Conservation (phyloP, 2,329 filamentous ascomycete genomes). For the Fonsecaea pugnacius region DNA sequence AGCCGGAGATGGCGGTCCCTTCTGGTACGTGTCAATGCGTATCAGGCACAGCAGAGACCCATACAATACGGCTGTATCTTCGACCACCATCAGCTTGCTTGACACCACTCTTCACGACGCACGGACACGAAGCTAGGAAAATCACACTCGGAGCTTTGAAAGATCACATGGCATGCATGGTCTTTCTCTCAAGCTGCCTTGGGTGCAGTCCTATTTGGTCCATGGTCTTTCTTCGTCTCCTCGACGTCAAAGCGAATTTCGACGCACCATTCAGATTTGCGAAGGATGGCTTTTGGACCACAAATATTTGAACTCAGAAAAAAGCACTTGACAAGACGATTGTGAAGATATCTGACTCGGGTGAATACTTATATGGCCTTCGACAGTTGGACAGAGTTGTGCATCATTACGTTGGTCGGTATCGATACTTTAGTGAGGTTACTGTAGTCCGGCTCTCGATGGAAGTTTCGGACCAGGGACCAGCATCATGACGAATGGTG, state of each 20-base stretch:
- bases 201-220: background rate
- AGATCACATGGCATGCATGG: constrained; percentile 50
- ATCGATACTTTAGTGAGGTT: background rate
- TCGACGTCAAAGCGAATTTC: background rate
- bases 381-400: background rate
- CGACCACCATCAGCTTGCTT: constrained; percentile 13
- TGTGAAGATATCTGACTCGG: background rate
- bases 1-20: constrained; percentile 6
- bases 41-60: background rate
- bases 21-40: constrained; percentile 1
- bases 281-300: background rate
- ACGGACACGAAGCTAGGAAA: background rate
- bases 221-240: background rate
- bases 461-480: background rate
- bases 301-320: background rate
- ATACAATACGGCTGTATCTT: constrained; percentile 9
- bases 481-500: background rate
- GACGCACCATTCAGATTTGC: background rate
- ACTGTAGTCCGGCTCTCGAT: background rate
- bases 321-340: background rate
- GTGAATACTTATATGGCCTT: background rate
- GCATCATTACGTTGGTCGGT: background rate
- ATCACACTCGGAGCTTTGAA: constrained; percentile 48
- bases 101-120: background rate
- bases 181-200: constrained; percentile 43